Conservation (phyloP, 2,329 filamentous ascomycete genomes). For the Colletotrichum costaricense region DNA sequence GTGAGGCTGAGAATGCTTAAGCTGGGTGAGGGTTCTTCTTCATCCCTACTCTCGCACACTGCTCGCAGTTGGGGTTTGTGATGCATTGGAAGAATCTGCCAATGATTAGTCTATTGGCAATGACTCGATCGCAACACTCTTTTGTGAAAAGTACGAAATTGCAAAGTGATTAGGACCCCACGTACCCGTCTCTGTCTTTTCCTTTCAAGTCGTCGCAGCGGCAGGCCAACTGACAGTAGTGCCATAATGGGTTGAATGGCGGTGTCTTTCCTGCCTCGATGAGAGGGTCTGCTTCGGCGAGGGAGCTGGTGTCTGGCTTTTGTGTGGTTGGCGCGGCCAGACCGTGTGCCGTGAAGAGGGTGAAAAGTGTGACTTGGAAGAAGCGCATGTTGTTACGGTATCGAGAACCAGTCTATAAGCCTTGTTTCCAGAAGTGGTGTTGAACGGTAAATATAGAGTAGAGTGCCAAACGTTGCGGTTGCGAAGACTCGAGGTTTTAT, state of each 20-base stretch:
- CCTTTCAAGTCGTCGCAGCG: slow-evolving; percentile 41
- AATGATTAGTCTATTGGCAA: not conserved
- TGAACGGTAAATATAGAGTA: not conserved
- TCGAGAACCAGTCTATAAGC: not conserved
- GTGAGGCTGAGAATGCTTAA: not conserved
- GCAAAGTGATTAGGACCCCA: not conserved
- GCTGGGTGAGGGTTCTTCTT: not conserved
- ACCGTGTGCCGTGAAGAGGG: slow-evolving; percentile 5
- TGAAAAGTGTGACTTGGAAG: slow-evolving; percentile 19
- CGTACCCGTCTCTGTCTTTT: slow-evolving; percentile 36
- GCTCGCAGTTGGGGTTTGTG: slow-evolving; percentile 45
- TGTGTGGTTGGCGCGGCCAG: not conserved
- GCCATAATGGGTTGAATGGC: slow-evolving; percentile 12
- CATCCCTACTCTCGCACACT: slow-evolving; percentile 26
- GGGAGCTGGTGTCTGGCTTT: not conserved
- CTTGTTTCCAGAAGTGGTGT: not conserved
- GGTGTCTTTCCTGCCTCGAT: slow-evolving; percentile 27
- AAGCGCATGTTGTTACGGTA: slow-evolving; percentile 6
- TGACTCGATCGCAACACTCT: too few relatives aligned
- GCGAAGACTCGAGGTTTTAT: not conserved
- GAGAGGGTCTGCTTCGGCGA: slow-evolving; percentile 13
- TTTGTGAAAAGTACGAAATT: not conserved
- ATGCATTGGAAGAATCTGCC: slow-evolving; percentile 49
- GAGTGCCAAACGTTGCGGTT: not conserved
- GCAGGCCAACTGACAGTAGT: slow-evolving; percentile 36